Evolutionary conservation across 805 yeast species (phyloP), one percentile per base, ranked within the genome.

Genomic region (Kluyveromyces siamensis): DNA sequence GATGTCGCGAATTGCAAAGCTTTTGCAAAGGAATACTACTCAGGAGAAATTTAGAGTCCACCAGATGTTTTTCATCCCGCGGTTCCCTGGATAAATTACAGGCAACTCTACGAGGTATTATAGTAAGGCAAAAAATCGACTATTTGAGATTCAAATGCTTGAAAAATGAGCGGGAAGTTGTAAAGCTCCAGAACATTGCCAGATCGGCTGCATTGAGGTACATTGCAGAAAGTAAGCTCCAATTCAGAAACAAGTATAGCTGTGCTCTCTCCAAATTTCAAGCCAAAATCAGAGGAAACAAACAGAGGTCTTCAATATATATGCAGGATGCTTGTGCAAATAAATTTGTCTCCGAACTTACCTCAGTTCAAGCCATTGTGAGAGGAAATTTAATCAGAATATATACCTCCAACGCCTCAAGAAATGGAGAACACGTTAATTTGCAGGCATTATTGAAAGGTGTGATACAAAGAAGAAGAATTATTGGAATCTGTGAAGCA

Each of bases 91-190:
- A 11, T 8, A 19, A 52, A 7, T 50, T 87, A 1, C 96, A 89
- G 60, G 69, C 87, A 1, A 54, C 68, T 0, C 51, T 76, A 1
- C 72, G 86, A 52, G 90, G 84, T 8, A 58, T 52, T 1, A 18
- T 58, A 0, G 41, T 57, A 8, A 60, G 75, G 47, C 39, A 57
- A 45, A 45, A 50, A 11, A 47, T 61, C 41, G 68, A 63, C 46
- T 40, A 30, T 1, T 41, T 62, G 25, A 58, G 59, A 39, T 14
- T 58, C 42, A 50, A 61, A 54, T 48, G 53, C 30, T 25, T 51
- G 43, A 59, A 73, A 54, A 47, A 54, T 17, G 66, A 66, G 42
- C 54, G 55, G 14, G 14, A 41, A 0, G 44, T 72, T 2, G 51
- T 55, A 7, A 52, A 49, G 11, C 54, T 80, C 0, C 76, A 72